phyloP scores from a whole-genome alignment of 2,329 filamentous ascomycete genomes.

The Aspergillus piperis region DNA sequence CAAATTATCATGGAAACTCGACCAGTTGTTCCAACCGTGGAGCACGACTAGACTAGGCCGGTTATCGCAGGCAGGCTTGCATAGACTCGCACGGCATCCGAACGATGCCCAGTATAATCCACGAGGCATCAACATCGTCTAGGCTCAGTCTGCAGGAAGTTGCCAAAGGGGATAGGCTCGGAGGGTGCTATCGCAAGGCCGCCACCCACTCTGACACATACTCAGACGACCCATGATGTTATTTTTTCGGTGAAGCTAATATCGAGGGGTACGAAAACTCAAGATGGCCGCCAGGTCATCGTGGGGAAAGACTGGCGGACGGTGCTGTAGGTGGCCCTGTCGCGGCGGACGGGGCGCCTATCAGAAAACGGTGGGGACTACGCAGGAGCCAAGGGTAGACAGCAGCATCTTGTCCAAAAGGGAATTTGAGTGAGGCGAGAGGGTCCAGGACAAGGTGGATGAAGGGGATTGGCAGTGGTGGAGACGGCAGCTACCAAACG shows the following conservation, averaged over 20 bases:
- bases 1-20: slow-evolving; percentile 12
- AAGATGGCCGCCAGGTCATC: slow-evolving; percentile 26
- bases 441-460: slow-evolving; percentile 17
- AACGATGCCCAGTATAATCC: slow-evolving; percentile 14
- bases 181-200: slow-evolving; percentile 10
- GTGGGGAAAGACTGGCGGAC: slow-evolving; percentile 25
- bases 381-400: slow-evolving; percentile 20
- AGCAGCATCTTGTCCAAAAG: slow-evolving; percentile 19
- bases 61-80: slow-evolving; percentile 21
- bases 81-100: slow-evolving; percentile 17
- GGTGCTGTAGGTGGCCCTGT: slow-evolving; percentile 25
- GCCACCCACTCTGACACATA: slow-evolving; percentile 3
- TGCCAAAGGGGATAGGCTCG: slow-evolving; percentile 11
- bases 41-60: slow-evolving; percentile 13
- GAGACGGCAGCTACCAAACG: slow-evolving; percentile 13
- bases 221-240: slow-evolving; percentile 17
- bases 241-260: slow-evolving; percentile 25
- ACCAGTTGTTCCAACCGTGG: slow-evolving; percentile 14
- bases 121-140: slow-evolving; percentile 12
- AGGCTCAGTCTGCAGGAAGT: slow-evolving; percentile 13
- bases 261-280: slow-evolving; percentile 17
- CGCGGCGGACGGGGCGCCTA: slow-evolving; percentile 19
- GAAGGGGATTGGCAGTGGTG: slow-evolving; percentile 21
- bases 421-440: slow-evolving; percentile 21
- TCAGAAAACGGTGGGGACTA: slow-evolving; percentile 24